Conservation (phyloP, 2,329 filamentous ascomycete species). For the Zymoseptoria passerinii region DNA sequence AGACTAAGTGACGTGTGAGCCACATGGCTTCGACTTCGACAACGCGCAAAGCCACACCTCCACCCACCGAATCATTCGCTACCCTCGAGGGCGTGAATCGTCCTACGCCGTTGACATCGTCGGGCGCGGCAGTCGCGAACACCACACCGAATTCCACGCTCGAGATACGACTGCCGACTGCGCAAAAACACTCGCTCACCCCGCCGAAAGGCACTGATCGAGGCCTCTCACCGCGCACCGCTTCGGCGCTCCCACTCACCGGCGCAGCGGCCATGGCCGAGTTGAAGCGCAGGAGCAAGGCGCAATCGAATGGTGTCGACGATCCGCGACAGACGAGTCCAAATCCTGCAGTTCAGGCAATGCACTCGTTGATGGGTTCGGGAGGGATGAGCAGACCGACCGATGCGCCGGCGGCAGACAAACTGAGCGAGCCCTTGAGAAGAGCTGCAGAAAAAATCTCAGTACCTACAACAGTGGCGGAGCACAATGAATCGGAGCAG, state of each 20-base stretch:
- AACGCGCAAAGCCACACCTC: conserved; percentile 36
- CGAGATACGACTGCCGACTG: conserved; percentile 9
- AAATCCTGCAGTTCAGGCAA: conserved; percentile 38
- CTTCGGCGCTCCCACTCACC: conserved; percentile 30
- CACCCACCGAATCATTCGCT: conserved; percentile 33
- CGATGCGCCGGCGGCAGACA: conserved; percentile 37
- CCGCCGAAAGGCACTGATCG: conserved; percentile 37
- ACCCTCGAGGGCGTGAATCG: conserved; percentile 31
- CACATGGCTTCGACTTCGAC: conserved; percentile 40
- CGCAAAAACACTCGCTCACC: conserved; percentile 15
- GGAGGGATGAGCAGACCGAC: conserved; percentile 36
- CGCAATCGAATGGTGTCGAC: conserved; percentile 8
- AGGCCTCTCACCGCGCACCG: conserved; percentile 31
- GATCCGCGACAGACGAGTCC: conserved; percentile 39
- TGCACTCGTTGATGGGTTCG: conserved; percentile 38
- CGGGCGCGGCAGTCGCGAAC: conserved; percentile 20
- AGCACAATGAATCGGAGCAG: conserved; percentile 39
- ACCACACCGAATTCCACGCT: conserved; percentile 7
- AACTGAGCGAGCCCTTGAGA: conserved; percentile 42
- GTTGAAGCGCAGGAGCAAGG: conserved; percentile 36
- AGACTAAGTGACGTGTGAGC: conserved; percentile 10
- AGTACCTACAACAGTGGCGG: conserved; percentile 37
- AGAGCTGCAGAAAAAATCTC: conserved; percentile 42
- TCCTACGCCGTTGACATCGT: conserved; percentile 33
- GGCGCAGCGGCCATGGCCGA: conserved; percentile 43